Conservation (phyloP, 225 moss, liverwort and hornwort genomes). For the Rhytidiadelphus loreus region DNA sequence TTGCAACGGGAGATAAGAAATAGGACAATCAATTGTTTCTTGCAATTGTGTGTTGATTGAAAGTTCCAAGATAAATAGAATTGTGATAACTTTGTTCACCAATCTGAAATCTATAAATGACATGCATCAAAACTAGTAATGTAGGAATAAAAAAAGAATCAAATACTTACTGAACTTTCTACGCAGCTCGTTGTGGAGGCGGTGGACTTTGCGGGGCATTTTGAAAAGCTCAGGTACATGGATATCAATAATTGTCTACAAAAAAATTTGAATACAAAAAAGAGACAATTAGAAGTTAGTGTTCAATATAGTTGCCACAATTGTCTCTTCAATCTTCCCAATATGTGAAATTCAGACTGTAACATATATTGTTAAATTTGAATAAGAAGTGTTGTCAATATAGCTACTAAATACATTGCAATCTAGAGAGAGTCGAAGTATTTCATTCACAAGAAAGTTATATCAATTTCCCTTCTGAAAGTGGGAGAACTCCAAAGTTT, state of each 20-base stretch:
- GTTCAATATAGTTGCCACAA: neutral
- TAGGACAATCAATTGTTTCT: neutral
- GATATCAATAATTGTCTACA: neutral
- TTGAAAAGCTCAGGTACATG: neutral
- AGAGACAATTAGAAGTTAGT: neutral
- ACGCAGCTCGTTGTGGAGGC: slow-evolving; percentile 11
- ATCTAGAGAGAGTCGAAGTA: neutral
- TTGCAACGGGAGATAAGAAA: neutral
- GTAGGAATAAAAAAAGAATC: neutral
- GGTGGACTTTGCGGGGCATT: neutral
- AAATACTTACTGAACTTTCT: slow-evolving; percentile 8
- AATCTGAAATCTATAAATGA: neutral
- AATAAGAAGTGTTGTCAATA: neutral
- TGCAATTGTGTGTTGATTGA: neutral
- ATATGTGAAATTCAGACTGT: too few relatives aligned
- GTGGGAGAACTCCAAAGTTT: neutral
- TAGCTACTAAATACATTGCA: neutral
- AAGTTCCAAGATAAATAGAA: neutral
- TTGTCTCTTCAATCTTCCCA: neutral
- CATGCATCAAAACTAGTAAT: neutral
- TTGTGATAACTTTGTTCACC: neutral
- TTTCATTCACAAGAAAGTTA: neutral
- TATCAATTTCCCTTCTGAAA: neutral
- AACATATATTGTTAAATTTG: neutral
- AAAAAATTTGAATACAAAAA: neutral